A percentile compares a stretch with the other conserved stretches of the same genome.
Evolutionary conservation across 768 basidiomycete genomes (phyloP).

Genomic region (Sporobolomyces roseus): DNA sequence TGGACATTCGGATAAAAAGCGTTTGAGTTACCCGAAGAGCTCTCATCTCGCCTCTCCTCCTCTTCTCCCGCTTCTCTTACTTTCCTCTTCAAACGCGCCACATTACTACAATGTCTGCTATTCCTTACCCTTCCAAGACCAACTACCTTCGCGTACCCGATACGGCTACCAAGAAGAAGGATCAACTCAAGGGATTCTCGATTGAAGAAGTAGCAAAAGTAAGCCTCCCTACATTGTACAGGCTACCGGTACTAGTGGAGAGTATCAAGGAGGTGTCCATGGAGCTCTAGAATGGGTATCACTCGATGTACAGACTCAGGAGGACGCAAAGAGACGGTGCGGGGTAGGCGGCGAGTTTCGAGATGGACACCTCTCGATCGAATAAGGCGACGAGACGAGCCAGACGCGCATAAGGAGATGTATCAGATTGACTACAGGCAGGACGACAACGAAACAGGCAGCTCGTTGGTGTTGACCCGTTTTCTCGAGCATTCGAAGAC

Average conservation of each 20-base stretch:
- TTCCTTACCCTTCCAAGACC: constrained; percentile 19
- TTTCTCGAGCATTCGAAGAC: neutral
- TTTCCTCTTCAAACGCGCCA: neutral
- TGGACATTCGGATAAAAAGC: neutral
- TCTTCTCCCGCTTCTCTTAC: neutral
- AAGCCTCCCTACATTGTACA: neutral
- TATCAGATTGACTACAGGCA: too few species aligned
- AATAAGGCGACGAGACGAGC: neutral
- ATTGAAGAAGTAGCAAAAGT: constrained; percentile 36
- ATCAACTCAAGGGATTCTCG: constrained; percentile 29
- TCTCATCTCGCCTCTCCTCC: neutral
- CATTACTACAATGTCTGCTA: neutral
- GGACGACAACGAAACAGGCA: too few species aligned
- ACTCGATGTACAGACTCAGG: neutral
- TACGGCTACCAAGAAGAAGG: constrained; percentile 21
- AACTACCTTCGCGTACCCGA: constrained; percentile 31
- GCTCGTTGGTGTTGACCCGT: neutral
- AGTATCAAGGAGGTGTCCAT: too few species aligned
- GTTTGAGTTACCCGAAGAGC: neutral
- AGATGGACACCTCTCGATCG: neutral
- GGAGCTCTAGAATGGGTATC: too few species aligned
- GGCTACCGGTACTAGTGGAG: too few species aligned
- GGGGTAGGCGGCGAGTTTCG: neutral
- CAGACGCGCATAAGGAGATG: too few species aligned
- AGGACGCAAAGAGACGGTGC: neutral